Evolutionary conservation across 768 basidiomycete species (phyloP).

Genomic region (Botryobasidium botryosum): DNA sequence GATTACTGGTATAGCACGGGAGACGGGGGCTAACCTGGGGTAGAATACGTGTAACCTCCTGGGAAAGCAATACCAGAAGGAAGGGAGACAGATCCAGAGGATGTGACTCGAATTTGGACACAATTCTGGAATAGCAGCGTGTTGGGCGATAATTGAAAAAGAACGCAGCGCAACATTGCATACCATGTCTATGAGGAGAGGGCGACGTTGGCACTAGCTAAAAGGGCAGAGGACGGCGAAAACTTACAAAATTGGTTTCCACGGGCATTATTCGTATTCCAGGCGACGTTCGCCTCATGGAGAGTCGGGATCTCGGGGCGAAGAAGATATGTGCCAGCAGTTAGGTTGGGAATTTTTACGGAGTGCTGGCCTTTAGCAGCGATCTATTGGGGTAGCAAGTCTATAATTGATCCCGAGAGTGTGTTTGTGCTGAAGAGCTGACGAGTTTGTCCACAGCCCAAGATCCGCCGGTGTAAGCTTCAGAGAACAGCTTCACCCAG

Average conservation of each 20-base stretch:
- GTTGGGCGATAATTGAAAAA: no score
- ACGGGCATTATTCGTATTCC: no score
- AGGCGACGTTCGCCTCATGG: slow-evolving; percentile 8
- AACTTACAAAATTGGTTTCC: no score
- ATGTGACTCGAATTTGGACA: slow-evolving; percentile 8
- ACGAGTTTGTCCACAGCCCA: neutral
- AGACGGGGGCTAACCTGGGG: no score
- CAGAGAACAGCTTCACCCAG: slow-evolving; percentile 6
- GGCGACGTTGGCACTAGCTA: no score
- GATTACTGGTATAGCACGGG: no score
- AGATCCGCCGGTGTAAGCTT: slow-evolving; percentile 1
- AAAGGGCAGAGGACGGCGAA: no score
- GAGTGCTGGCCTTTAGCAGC: slow-evolving; percentile 10
- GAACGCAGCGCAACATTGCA: no score
- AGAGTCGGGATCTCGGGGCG: slow-evolving; percentile 10
- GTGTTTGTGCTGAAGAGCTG: no score
- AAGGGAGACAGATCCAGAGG: slow-evolving; percentile 6
- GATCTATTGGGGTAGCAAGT: slow-evolving; percentile 8
- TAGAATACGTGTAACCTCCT: slow-evolving; percentile 6
- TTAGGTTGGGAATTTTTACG: slow-evolving; percentile 8
- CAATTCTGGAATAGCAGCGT: slow-evolving; percentile 2
- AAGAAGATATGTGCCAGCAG: slow-evolving; percentile 10
- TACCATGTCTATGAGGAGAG: no score
- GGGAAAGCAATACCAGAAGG: slow-evolving; percentile 11
- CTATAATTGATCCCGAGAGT: no score